These are phyloP conservation scores for Blastobotrys petasosporus DNA, from an alignment of 1,139 yeast species.

Conservation along the genomic window DNA sequence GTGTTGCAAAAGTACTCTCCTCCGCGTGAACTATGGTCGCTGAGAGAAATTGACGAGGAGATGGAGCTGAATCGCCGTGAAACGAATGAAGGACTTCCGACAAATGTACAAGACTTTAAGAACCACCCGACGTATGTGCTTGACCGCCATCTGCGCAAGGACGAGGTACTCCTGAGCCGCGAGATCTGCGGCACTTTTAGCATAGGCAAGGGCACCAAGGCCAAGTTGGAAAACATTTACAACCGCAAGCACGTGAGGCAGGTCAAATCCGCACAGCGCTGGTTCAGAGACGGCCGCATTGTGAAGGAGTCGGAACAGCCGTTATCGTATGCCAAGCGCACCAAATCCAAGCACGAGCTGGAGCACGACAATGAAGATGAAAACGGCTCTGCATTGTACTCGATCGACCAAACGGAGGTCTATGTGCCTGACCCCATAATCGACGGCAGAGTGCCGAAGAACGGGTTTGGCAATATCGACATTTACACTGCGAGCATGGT, in stretches of 20 bases:
- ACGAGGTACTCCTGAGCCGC: conserved; percentile 52
- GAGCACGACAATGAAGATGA: conserved; percentile 39
- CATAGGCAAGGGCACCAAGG: conserved; percentile 10
- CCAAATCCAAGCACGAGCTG: conserved; percentile 24
- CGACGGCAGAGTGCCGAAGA: conserved; percentile 65
- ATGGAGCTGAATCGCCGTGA: conserved; percentile 65
- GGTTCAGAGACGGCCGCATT: conserved; percentile 80
- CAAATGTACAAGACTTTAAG: conserved; percentile 71
- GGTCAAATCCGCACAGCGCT: conserved; percentile 69
- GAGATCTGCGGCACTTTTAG: conserved; percentile 12
- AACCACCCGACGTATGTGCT: conserved; percentile 85
- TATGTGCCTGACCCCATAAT: conserved; percentile 57
- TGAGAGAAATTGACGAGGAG: conserved; percentile 62
- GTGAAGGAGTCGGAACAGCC: conserved; percentile 68
- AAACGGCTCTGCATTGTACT: conserved; percentile 52
- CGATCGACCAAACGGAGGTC: conserved; percentile 67
- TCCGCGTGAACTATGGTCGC: conserved; percentile 27
- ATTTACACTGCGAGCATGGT: conserved; percentile 71
- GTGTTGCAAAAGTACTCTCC: conserved; percentile 35
- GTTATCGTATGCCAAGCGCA: conserved; percentile 38
- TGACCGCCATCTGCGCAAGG: conserved; percentile 63
- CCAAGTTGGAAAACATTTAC: conserved; percentile 43
- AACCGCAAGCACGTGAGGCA: conserved; percentile 57
- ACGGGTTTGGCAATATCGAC: conserved; percentile 79
- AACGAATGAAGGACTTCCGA: conserved; percentile 80